Conservation (phyloP, 2,329 filamentous ascomycete species). For the Venturia pyrina region DNA sequence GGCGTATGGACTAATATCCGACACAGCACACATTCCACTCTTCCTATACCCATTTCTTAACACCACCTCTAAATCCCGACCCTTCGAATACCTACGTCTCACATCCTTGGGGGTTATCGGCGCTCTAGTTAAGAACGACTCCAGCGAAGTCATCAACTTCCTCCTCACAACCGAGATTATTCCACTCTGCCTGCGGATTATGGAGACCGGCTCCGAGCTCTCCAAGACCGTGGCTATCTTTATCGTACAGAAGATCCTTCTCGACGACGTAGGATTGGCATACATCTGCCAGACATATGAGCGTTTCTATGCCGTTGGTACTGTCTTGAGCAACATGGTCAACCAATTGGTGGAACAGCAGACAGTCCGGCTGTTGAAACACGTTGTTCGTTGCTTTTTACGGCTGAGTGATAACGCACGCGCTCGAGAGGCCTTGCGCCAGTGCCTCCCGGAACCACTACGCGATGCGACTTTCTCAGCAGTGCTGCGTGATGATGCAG, state of each 20-base stretch:
- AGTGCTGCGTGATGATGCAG: conserved; percentile 90
- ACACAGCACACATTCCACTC: conserved; percentile 82
- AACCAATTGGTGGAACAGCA: conserved; percentile 95
- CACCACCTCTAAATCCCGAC: conserved; percentile 94
- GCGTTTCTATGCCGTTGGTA: conserved; percentile 95
- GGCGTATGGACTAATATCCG: neutral
- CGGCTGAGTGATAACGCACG: conserved; percentile 95
- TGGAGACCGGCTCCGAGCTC: conserved; percentile 97
- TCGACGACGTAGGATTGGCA: conserved; percentile 91
- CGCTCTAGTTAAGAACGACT: conserved; percentile 96
- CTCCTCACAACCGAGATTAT: conserved; percentile 98
- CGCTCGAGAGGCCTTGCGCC: conserved; percentile 84
- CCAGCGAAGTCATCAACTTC: conserved; percentile 97
- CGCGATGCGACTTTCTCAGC: conserved; percentile 95
- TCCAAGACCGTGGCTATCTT: conserved; percentile 99
- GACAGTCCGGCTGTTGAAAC: conserved; percentile 89
- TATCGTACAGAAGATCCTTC: conserved; percentile 96
- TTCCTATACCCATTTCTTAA: conserved; percentile 98
- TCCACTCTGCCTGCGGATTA: conserved; percentile 90
- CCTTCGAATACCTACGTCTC: conserved; percentile 92
- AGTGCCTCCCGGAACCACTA: conserved; percentile 97
- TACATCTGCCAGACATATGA: conserved; percentile 99
- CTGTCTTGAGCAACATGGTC: conserved; percentile 97
- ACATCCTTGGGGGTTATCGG: conserved; percentile 96
- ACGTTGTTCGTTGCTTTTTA: conserved; percentile 94